Evolutionary conservation across 2,329 filamentous ascomycete species (phyloP), one percentile per base, ranked within the genome.

Genomic region (Colletotrichum simmondsii): DNA sequence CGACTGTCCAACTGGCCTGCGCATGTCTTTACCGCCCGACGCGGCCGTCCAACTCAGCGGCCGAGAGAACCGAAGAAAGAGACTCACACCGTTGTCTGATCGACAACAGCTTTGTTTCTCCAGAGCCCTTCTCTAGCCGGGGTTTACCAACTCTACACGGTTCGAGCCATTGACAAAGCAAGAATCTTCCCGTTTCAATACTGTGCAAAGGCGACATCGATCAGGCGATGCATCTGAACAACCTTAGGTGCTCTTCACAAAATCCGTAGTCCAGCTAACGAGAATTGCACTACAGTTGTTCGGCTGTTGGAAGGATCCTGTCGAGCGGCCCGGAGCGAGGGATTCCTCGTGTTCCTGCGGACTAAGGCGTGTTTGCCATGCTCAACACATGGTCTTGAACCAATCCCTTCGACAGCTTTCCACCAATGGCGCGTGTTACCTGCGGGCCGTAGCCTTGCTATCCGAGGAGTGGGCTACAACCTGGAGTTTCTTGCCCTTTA

Each of bases 361-460:
- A 54, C 66, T 70, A 70, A 72, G 46, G 60, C 70, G 60, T 24
- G 60, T 65, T 26, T 35, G 52, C n/a, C 70, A 65, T 61, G 60
- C 46, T 49, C 56, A 57, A 60, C 66, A 70, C 70, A 72, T 65
- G 66, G 66, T 46, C 30, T 32, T 19, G n/a, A 35, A 49, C 60
- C 32, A 60, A 60, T 56, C 62, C 61, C 22, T 37, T 60, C 16
- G 19, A 28, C n/a, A n/a, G 16, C n/a, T 65, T 63, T 72, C 70
- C 66, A 65, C 70, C 66, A 72, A 72, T 72, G 66, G 28, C 60
- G 49, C 65, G 26, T 42, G 10, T 32, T 42, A 35, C 22, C 24
- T 58, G 58, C 26, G 22, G 10, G 28, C 26, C 53, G n/a, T 24
- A 53, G 30, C 54, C 28, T 64, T 72, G 26, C 42, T 64, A 70